A percentile compares a stretch with the other conserved stretches of the same genome.
Conservation (phyloP, 805 yeast species). For the Candida tallmaniae region DNA sequence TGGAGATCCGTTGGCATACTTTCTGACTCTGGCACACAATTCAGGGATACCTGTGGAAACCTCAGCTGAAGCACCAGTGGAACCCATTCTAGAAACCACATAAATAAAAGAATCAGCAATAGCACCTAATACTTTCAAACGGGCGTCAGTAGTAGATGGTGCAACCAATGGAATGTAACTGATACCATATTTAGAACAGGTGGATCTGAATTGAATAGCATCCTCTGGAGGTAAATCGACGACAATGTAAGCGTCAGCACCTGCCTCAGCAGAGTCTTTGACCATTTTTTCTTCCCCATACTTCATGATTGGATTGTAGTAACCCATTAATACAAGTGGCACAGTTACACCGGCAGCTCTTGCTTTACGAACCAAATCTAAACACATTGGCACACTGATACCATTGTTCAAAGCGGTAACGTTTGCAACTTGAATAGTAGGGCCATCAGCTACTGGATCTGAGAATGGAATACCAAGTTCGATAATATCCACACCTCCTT, state of each 20-base stretch:
- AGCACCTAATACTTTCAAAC: conserved; percentile 70
- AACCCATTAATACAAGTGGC: conserved; percentile 94
- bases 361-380: conserved; percentile 71
- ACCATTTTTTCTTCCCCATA: conserved; percentile 87
- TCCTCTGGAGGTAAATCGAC: conserved; percentile 99
- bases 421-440: conserved; percentile 90
- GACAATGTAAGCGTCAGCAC: conserved; percentile 91
- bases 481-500: conserved; percentile 91
- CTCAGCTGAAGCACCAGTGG: conserved; percentile 81
- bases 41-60: conserved; percentile 61
- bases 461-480: conserved; percentile 96
- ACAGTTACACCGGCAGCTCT: conserved; percentile 79
- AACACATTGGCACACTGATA: conserved; percentile 61
- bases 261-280: conserved; percentile 74
- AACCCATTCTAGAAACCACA: conserved; percentile 97
- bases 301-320: conserved; percentile 87
- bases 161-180: conserved; percentile 93
- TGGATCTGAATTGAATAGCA: conserved; percentile 78
- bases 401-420: conserved; percentile 80
- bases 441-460: conserved; percentile 99
- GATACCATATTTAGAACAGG: conserved; percentile 62
- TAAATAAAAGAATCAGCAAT: conserved; percentile 95
- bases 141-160: conserved; percentile 90
- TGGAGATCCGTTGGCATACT: conserved; percentile 69
- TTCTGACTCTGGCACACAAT: conserved; percentile 71